Conservation (phyloP, 257 asterid species). For the Echium plantagineum region DNA sequence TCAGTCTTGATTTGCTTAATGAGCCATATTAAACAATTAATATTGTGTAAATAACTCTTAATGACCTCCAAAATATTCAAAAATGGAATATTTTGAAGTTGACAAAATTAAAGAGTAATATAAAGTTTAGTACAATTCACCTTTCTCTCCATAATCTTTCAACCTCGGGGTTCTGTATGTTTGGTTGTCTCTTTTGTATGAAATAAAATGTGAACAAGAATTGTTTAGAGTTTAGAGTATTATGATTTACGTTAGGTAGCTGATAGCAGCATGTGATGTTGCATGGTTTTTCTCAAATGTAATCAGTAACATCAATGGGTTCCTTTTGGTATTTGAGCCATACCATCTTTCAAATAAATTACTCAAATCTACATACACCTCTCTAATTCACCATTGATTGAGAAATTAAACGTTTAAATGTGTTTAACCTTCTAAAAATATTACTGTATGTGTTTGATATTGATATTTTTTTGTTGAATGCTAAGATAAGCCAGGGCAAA, state of each 20-base stretch:
- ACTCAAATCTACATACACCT: not conserved
- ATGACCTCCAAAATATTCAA: too few species aligned
- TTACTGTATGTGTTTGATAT: too few species aligned
- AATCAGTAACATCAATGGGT: slow-evolving; percentile 34
- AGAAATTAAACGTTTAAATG: too few species aligned
- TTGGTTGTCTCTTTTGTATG: slow-evolving; percentile 26
- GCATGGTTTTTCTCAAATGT: slow-evolving; percentile 73
- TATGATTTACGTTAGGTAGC: slow-evolving; percentile 11
- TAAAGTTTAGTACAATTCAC: slow-evolving; percentile 12
- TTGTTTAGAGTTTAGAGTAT: slow-evolving; percentile 7
- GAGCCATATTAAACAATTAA: not conserved
- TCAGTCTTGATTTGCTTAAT: not conserved
- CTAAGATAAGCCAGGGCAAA: too few species aligned
- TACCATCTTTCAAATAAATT: slow-evolving; percentile 2
- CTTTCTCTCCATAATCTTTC: slow-evolving; percentile 28
- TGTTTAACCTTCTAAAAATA: too few species aligned
- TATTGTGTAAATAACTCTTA: not conserved
- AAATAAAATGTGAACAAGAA: slow-evolving; percentile 7
- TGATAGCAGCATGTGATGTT: slow-evolving; percentile 46
- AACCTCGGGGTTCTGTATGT: slow-evolving; percentile 62
- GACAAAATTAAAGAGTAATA: slow-evolving; percentile 12
- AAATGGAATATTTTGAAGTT: too few species aligned
- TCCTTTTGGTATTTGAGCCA: slow-evolving; percentile 41
- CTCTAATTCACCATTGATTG: not conserved
- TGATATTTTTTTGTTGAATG: too few species aligned